These are phyloP conservation scores for Phytophthora hibernalis DNA, from an alignment of 352 stramenopile species.

Conservation along the genomic window DNA sequence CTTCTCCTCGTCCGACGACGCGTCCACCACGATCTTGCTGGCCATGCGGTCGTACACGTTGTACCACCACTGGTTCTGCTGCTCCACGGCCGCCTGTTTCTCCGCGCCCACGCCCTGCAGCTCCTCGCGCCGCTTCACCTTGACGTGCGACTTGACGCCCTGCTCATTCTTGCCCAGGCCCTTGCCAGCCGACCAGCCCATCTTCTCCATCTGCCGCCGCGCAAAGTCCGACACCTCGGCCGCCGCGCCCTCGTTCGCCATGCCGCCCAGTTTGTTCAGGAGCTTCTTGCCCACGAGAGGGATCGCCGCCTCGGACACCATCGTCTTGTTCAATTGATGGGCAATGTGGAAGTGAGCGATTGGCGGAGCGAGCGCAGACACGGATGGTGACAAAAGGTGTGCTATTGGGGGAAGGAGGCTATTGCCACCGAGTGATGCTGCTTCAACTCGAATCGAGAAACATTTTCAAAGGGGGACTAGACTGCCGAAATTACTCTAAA, in stretches of 20 bases:
- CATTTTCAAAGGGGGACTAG: too few species aligned
- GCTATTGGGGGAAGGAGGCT: too few species aligned
- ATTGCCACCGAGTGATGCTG: neutral
- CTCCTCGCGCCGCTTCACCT: slow-evolving; percentile 94
- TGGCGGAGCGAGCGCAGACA: too few species aligned
- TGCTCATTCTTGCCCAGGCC: slow-evolving; percentile 96
- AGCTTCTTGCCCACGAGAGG: slow-evolving; percentile 89
- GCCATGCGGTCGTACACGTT: slow-evolving; percentile 89
- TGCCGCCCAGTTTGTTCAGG: slow-evolving; percentile 75
- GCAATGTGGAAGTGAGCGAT: too few species aligned
- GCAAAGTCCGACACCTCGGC: slow-evolving; percentile 80
- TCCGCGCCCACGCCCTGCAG: slow-evolving; percentile 91
- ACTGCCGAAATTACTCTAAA: too few species aligned
- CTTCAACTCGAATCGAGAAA: too few species aligned
- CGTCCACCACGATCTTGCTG: slow-evolving; percentile 86
- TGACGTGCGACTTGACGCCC: slow-evolving; percentile 94
- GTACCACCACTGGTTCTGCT: slow-evolving; percentile 90
- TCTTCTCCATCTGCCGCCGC: slow-evolving; percentile 92
- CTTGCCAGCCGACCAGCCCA: slow-evolving; percentile 96
- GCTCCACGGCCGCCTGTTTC: slow-evolving; percentile 69
- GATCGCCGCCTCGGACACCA: slow-evolving; percentile 31
- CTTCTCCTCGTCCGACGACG: slow-evolving; percentile 55
- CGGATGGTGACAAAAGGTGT: too few species aligned
- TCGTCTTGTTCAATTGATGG: neutral
- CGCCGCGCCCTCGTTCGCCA: slow-evolving; percentile 81